Evolutionary conservation across 768 basidiomycete species (phyloP).

Genomic region (Cyathus striatus): DNA sequence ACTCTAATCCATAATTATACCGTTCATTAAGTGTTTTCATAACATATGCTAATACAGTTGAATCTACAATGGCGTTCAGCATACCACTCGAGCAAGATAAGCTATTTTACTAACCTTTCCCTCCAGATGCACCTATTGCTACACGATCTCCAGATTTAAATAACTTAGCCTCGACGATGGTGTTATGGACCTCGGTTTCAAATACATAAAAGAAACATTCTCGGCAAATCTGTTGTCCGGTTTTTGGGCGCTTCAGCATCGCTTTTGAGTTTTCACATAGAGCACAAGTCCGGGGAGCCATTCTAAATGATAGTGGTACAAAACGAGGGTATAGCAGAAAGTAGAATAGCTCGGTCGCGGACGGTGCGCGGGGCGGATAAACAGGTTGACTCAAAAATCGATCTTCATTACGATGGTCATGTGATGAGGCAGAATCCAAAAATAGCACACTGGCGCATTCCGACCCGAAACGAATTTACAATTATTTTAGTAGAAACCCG

Average conservation of each 20-base stretch:
- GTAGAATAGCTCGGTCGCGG: no score
- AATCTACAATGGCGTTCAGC: constrained; percentile 76
- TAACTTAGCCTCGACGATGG: constrained; percentile 76
- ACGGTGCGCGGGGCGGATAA: no score
- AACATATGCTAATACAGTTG: constrained; percentile 94
- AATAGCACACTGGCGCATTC: no score
- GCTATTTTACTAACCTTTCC: constrained; percentile 86
- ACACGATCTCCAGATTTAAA: constrained; percentile 90
- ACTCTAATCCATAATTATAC: constrained; percentile 85
- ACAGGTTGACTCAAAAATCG: no score
- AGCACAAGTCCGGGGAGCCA: constrained; percentile 80
- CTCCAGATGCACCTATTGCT: constrained; percentile 97
- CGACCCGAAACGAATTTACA: no score
- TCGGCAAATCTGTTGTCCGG: constrained; percentile 95
- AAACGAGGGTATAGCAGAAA: no score
- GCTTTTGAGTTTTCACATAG: constrained; percentile 74
- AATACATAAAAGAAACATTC: constrained; percentile 96
- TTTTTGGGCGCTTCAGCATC: constrained; percentile 93
- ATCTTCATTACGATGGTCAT: no score
- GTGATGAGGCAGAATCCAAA: no score
- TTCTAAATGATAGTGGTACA: constrained; percentile 25
- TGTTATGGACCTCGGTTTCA: constrained; percentile 97
- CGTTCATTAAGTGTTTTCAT: constrained; percentile 95
- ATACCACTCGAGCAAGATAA: no score
- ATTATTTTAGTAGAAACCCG: no score